Conservation (phyloP, 768 basidiomycete species). For the Psilocybe cubensis region DNA sequence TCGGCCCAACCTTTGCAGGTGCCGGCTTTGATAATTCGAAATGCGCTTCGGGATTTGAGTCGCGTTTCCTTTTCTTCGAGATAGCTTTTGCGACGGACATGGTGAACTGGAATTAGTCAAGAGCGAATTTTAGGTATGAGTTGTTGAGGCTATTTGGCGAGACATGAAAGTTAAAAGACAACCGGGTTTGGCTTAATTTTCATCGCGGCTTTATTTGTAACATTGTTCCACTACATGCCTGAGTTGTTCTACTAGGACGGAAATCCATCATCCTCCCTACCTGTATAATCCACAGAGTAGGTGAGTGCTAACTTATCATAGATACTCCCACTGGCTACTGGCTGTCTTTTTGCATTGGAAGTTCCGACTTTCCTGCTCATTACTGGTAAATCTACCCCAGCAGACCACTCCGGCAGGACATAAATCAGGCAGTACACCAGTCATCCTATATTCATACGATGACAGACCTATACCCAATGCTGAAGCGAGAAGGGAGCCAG, state of each 20-base stretch:
- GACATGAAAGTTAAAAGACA: slow-evolving; percentile 11
- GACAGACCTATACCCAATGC: slow-evolving; percentile 21
- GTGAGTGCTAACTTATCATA: slow-evolving; percentile 19
- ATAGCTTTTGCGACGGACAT: slow-evolving; percentile 39
- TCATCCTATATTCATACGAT: slow-evolving; percentile 18
- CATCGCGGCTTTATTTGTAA: slow-evolving; percentile 21
- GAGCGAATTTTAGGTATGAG: neutral
- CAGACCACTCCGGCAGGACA: slow-evolving; percentile 14
- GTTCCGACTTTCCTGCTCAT: slow-evolving; percentile 15
- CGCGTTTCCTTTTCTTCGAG: slow-evolving; percentile 48
- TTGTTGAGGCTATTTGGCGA: neutral
- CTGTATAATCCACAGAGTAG: slow-evolving; percentile 8
- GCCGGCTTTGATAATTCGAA: slow-evolving; percentile 34
- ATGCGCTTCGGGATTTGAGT: slow-evolving; percentile 28
- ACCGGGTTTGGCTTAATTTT: slow-evolving; percentile 18
- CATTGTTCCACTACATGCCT: slow-evolving; percentile 28
- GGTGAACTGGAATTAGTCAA: neutral
- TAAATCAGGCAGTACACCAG: slow-evolving; percentile 11
- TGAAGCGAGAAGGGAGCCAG: slow-evolving; percentile 24
- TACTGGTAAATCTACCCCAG: slow-evolving; percentile 11
- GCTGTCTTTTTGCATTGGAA: slow-evolving; percentile 13
- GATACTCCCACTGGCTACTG: slow-evolving; percentile 5
- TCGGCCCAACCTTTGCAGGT: slow-evolving; percentile 36
- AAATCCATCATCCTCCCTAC: slow-evolving; percentile 10
- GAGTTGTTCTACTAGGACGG: slow-evolving; percentile 17